Evolutionary conservation across 768 basidiomycete genomes (phyloP), one percentile per base, ranked within the genome.

Genomic region (Cystofilobasidium bisporidii): DNA sequence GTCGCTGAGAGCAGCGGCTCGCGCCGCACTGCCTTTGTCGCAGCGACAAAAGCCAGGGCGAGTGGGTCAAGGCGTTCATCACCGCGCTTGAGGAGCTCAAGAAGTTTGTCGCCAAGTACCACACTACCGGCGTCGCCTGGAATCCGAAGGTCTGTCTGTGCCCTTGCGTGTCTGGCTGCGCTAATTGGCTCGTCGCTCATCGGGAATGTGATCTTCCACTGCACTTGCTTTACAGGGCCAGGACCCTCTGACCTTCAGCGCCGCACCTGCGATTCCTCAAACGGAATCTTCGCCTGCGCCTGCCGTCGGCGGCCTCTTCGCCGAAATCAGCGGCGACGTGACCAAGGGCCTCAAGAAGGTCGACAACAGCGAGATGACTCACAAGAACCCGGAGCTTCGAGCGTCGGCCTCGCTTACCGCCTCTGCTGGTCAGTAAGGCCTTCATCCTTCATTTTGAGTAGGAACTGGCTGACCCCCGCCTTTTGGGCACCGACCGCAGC

Each of bases 361-460:
- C 33, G 89, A 92, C 75, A 87, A 86, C 80, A 92, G 89, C 71
- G 87, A 97, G 77, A 93, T 94, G 92, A 97, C 92, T 3, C 96
- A 99, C 81, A 98, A 99, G 82, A 98, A 99, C 74, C 94, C 96
- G 0, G 83, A 85, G 14, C 78, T 99, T 43, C 80, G 96, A 36
- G 83, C 81, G 20, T 71, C 18, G 77, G 79, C 40, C 77, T 78
- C 28, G 89, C 80, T 81, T 74, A 81, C 76, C 48, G 10, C 60
- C 22, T 43, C 63, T 45, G 20, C 33, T 32, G 20, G n/a, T n/a
- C n/a, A n/a, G n/a, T n/a, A n/a, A n/a, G n/a, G n/a, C n/a, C n/a
- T n/a, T n/a, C n/a, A n/a, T n/a, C n/a, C n/a, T n/a, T n/a, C n/a
- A n/a, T n/a, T n/a, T n/a, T n/a, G n/a, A n/a, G n/a, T n/a, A n/a